Conservation (phyloP, 306 rosid species). For the Bauhinia variegata region DNA sequence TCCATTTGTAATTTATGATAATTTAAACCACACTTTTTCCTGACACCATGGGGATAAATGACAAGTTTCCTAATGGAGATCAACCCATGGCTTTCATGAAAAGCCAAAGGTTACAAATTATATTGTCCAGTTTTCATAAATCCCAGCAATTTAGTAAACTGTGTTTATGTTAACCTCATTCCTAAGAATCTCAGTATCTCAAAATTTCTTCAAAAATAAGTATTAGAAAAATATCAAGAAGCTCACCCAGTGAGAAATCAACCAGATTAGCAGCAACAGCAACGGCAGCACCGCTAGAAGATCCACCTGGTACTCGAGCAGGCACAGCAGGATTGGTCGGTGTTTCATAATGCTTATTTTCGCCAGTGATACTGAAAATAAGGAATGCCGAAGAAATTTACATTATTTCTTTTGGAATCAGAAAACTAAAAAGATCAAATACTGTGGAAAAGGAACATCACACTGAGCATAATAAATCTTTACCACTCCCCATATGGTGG, state of each 20-base stretch:
- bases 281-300: slow-evolving; percentile 93
- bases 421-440: not conserved
- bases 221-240: slow-evolving; percentile 19
- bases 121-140: too few species aligned
- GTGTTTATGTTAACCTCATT: too few species aligned
- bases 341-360: slow-evolving; percentile 77
- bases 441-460: slow-evolving; percentile 3
- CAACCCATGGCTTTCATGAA: too few species aligned
- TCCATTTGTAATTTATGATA: too few species aligned
- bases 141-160: not conserved
- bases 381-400: slow-evolving; percentile 16
- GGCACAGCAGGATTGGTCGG: slow-evolving; percentile 83
- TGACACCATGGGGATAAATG: too few species aligned
- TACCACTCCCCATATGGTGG: not conserved
- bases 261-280: slow-evolving; percentile 89
- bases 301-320: slow-evolving; percentile 80
- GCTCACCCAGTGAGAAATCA: slow-evolving; percentile 87
- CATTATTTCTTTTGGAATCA: not conserved
- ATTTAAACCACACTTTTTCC: too few species aligned
- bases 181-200: too few species aligned
- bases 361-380: slow-evolving; percentile 73
- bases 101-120: too few species aligned
- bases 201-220: not conserved
- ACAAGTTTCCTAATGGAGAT: too few species aligned
- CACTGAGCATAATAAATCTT: not conserved